Percentiles rank a stretch among this genome's conserved stretches.
Evolutionary conservation across 2,329 filamentous ascomycete genomes (phyloP).

Genomic region (Periconia sp.): DNA sequence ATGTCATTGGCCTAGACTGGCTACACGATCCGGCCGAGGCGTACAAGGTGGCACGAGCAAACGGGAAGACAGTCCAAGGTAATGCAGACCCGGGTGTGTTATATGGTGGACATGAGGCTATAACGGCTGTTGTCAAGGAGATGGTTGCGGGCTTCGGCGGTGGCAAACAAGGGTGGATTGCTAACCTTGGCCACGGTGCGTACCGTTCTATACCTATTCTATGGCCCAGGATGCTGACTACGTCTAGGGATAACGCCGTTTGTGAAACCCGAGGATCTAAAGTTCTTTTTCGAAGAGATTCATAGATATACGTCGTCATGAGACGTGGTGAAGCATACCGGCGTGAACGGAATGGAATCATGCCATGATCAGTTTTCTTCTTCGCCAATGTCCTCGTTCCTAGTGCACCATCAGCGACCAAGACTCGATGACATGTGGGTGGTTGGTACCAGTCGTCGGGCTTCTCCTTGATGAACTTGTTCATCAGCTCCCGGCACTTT

Average conservation of each 20-base stretch:
- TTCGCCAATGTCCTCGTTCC: slow-evolving; percentile 45
- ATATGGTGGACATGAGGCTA: slow-evolving; percentile 82
- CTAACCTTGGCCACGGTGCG: slow-evolving; percentile 92
- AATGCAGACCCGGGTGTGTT: slow-evolving; percentile 94
- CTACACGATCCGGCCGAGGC: slow-evolving; percentile 87
- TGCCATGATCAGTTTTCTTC: slow-evolving; percentile 17
- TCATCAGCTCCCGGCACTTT: slow-evolving; percentile 73
- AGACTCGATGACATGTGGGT: not conserved
- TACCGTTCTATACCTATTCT: slow-evolving; percentile 8
- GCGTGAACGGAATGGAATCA: not conserved
- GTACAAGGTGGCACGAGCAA: slow-evolving; percentile 72
- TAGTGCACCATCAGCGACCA: slow-evolving; percentile 9
- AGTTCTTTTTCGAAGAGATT: slow-evolving; percentile 92
- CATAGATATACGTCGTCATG: slow-evolving; percentile 56
- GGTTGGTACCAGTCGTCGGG: slow-evolving; percentile 70
- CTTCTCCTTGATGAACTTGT: slow-evolving; percentile 73
- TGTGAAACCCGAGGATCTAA: slow-evolving; percentile 91
- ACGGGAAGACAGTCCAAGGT: slow-evolving; percentile 83
- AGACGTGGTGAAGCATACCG: not conserved
- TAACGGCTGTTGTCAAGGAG: slow-evolving; percentile 79
- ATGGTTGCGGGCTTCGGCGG: slow-evolving; percentile 88
- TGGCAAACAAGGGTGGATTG: slow-evolving; percentile 92
- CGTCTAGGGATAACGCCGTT: slow-evolving; percentile 83
- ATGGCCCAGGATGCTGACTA: slow-evolving; percentile 22
- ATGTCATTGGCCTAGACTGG: slow-evolving; percentile 96